Base-by-base conservation (phyloP, 768 basidiomycete genomes). In the Baorangia bicolor region DNA sequence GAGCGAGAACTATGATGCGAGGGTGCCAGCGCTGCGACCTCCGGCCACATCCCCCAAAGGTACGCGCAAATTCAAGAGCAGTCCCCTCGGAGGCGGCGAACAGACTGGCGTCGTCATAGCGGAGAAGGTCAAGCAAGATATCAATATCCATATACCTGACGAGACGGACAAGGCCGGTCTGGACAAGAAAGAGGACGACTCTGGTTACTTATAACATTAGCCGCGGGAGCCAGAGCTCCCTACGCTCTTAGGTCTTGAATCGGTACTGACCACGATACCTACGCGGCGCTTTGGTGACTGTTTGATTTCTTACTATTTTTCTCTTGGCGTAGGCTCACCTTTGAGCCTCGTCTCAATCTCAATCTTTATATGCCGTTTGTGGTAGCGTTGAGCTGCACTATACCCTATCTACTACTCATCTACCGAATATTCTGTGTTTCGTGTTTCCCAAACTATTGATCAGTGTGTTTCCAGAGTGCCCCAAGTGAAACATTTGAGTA, bases 61-160 rank as follows among this genome's bases (percentile, higher is more conserved):
- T 23, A 74, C 77, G 21, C 64, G 62, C 59, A 77, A 81, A 56
- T 91, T 89, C 73, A 90, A 90, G 81, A 90, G 88, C 64, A 89
- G 82, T 64, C 88, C 87, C 31, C 72, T 88, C 31, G 80, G 74
- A 21, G 77, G 79, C 33, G 72, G 70, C 25, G 78, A 78, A 48
- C 66, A 74, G 41, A 65, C 60, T 9, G 77, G 78, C 2, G 69
- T 78, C 5, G 77, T 80, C n/a, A 75, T 81, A 33, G 80, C 83
- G 14, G 81, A 81, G 64, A 72, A 75, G 64, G 71, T 83, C 30
- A 77, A 74, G 52, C 72, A 69, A 58, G 70, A 68, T 50, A 66
- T 62, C 55, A 58, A 64, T 37, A 62, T 58, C 44, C 72, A 73
- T 45, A 76, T 73, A 74, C 67, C 72, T 33, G 63, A 61, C 55